These are phyloP conservation scores for Blakeslea trispora DNA, from an alignment of 371 early-diverging fungal species.

Conservation along the genomic window DNA sequence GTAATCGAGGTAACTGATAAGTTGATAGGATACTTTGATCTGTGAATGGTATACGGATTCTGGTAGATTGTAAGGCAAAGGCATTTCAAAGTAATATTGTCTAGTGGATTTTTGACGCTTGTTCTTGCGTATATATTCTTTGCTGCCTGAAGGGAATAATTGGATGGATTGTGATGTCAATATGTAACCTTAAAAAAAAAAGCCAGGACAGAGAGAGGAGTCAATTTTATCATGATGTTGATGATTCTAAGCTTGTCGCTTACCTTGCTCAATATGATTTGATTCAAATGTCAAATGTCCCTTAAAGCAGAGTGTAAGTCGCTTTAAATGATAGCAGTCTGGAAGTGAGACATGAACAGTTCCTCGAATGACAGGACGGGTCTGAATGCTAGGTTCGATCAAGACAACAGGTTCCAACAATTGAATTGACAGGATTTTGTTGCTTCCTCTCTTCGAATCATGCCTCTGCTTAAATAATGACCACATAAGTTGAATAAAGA, in stretches of 20 bases:
- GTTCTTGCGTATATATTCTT: not conserved
- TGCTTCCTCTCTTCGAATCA: not conserved
- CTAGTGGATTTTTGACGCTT: not conserved
- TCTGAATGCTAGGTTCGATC: conserved; percentile 13
- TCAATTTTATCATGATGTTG: not conserved
- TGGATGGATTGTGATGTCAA: too few relatives aligned
- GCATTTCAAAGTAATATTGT: conserved; percentile 33
- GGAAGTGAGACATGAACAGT: conserved; percentile 8
- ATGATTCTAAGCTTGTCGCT: not conserved
- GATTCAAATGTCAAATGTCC: not conserved
- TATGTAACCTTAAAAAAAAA: not conserved
- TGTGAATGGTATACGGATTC: conserved; percentile 24
- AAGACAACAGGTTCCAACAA: conserved; percentile 33
- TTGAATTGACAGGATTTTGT: conserved; percentile 15
- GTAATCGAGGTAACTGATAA: conserved; percentile 10
- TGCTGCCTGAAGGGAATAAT: not conserved
- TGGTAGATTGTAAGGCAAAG: conserved; percentile 25
- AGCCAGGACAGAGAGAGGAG: not conserved
- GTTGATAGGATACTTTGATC: conserved; percentile 18
- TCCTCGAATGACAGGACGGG: conserved; percentile 28
- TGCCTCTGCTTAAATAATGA: not conserved
- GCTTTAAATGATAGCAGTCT: conserved; percentile 9
- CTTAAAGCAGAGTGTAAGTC: conserved; percentile 10
- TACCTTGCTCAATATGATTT: not conserved
- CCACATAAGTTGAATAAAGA: too few relatives aligned